phyloP scores from a whole-genome alignment of 768 basidiomycete species.

The Lactarius akahatsu region DNA sequence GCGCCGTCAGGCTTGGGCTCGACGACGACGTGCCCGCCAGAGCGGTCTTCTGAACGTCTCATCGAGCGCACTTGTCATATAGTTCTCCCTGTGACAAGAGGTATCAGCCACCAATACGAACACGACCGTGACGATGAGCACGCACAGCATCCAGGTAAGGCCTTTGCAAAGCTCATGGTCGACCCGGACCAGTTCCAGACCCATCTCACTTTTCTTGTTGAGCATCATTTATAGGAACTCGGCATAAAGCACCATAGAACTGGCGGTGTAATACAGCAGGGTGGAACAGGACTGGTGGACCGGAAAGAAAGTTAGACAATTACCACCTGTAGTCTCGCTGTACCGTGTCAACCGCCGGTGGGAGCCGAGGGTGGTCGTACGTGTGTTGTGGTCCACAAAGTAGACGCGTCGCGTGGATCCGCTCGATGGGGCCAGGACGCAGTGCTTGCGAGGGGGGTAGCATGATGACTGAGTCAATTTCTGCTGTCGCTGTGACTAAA shows the following conservation, averaged over 20 bases:
- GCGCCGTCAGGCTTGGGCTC: slow-evolving; percentile 65
- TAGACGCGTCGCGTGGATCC: slow-evolving; percentile 32
- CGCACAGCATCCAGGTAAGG: slow-evolving; percentile 58
- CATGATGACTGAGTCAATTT: background rate
- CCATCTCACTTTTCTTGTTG: no score
- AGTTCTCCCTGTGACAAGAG: slow-evolving; percentile 47
- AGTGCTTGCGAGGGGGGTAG: background rate
- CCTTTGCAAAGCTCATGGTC: slow-evolving; percentile 46
- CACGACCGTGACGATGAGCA: background rate
- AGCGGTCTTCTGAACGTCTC: slow-evolving; percentile 75
- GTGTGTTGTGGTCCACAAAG: slow-evolving; percentile 75
- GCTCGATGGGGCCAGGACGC: background rate
- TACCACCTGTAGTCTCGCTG: slow-evolving; percentile 88
- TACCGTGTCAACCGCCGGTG: slow-evolving; percentile 80
- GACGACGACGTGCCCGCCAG: slow-evolving; percentile 66
- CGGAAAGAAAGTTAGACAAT: slow-evolving; percentile 78
- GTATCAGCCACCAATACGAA: slow-evolving; percentile 15
- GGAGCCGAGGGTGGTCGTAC: slow-evolving; percentile 88
- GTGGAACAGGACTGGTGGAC: slow-evolving; percentile 71
- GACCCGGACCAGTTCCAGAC: no score
- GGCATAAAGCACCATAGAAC: no score
- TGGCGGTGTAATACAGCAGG: slow-evolving; percentile 71
- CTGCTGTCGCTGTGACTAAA: background rate
- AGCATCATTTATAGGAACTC: no score
- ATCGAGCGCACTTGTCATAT: slow-evolving; percentile 71